Base-by-base conservation (phyloP, 257 asterid species). In the Scutellaria minor region DNA sequence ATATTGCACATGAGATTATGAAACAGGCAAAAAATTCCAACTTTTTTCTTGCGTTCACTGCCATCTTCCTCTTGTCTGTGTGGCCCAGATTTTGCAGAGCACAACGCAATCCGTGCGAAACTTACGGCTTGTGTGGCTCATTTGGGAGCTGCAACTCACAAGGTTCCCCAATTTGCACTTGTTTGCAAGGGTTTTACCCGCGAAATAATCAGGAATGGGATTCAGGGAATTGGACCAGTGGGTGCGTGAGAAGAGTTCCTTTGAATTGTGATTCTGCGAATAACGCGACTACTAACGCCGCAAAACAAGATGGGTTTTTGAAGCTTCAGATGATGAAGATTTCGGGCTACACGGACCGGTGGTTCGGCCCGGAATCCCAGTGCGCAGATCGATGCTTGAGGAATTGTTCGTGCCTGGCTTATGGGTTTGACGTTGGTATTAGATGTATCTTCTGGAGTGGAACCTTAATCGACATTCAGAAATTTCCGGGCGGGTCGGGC, bases 321-420 rank as follows among this genome's bases (percentile, higher is more conserved):
- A 78, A 45, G 79, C 86, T 85, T 47, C 60, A 66, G 40, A 66
- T 9, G 60, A 39, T 83, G 64, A 87, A 81, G 63, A 73, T 87
- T 15, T 79, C 94, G 22, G 89, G 80, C 68, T 76, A 71, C 5
- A 27, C 78, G 5, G 59, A 64, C 72, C 80, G 82, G 65, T 73
- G 75, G 70, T 4, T 61, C 3, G 81, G 67, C 51, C 45, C 15
- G 7, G 77, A 78, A 41, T 52, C 39, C 7, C 71, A 79, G 66
- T 91, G 97, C 51, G 67, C 24, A 10, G 79, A 54, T 0, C 51
- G 20, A 37, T 91, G 97, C 72, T 67, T 72, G 68, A 70, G 47
- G 20, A 84, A 82, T 50, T 84, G 90, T 60, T 82, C 89, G 1
- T 87, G 93, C 78, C 68, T 82, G 8, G 93, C 93, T 9, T 83